Evolutionary conservation across 2,329 filamentous ascomycete genomes (phyloP), one percentile per base, ranked within the genome.

Genomic region (Apiospora aurea): DNA sequence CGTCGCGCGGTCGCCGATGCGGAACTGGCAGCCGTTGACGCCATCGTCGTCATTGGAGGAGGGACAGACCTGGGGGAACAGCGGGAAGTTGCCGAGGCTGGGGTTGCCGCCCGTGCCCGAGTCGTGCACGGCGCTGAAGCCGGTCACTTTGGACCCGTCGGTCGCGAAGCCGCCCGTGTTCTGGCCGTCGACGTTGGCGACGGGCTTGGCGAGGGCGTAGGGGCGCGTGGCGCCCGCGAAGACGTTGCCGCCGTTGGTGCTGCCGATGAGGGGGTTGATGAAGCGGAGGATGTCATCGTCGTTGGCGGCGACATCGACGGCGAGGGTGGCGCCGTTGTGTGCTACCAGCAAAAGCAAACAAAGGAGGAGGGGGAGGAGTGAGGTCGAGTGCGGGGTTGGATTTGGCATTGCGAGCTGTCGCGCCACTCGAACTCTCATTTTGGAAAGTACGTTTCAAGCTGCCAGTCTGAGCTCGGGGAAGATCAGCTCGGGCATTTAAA

Each of bases 21-120:
- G 81, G 77, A 89, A 92, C 34, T 81, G 81, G 81, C 90, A 92
- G 53, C 84, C 84, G 73, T 91, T 85, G 46, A 92, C 78, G 34
- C 87, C 85, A 44, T 87, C 85, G 29, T 88, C 85, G 44, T 87
- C 85, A 1, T 78, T 80, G 1, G 77, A 81, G 13, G n/a, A n/a
- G n/a, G 80, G 76, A 69, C 84, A 85, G 4, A 83, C 70, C 71
- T 85, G 83, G 0, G 84, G 84, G 70, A 86, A 85, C 4, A 86
- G 76, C 1, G 84, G 84, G 66, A 86, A 86, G 71, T 86, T 86
- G 11, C 85, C 85, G 13, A 86, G 74, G 34, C 83, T 85, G 13
- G 84, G 82, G 71, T 83, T 83, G 2, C 84, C 84, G 1, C 84
- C 84, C 0, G 83, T 85, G 16, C 84, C 84, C 47, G 80, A 83